Base-by-base conservation (phyloP, 441 rosid genomes). In the Pelargonium australe region DNA sequence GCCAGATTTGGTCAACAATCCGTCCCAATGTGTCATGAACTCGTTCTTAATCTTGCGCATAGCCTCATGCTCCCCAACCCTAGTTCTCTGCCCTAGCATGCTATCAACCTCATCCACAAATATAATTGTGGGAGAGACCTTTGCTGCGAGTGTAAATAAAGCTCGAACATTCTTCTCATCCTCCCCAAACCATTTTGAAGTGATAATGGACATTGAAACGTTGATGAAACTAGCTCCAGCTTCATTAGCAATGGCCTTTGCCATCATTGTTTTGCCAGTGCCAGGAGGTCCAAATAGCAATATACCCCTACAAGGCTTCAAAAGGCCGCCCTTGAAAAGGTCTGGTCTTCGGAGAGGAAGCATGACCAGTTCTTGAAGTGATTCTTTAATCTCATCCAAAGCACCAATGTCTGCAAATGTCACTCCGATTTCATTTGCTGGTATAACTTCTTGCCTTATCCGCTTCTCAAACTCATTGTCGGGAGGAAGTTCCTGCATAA, bases 101-200 rank as follows among this genome's bases (percentile, higher is more conserved):
- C 99, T 95, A 77, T 95, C 99, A 62, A 95, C 99, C 83, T 95
- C 98, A 72, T 95, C 99, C 73, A 95, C 93, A 43, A 92, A 95
- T 63, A 95, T 95, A 66, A 95, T 95, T 4, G 98, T 90, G 0
- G 99, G 99, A 4, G 99, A 88, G 55, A 95, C 98, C 81, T 90
- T 95, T 9, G 92, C 95, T 45, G 98, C 99, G 2, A 95, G 88
- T 0, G 95, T 82, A 78, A 95, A 95, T 64, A 95, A 73, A 16
- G 99, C 98, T 65, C 96, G 85, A 25, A 92, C 98, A 28, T 92
- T 95, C 84, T 95, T 92, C 74, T 95, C 98, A 53, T 95, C 99
- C 84, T 95, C 99, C 16, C 99, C 98, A 66, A 92, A 95, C 99
- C 99, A 95, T 82, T 95, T 95, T n/a, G 98, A 92, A 47, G 99